Base-by-base conservation (phyloP, 106 monocot genomes). In the Platanthera guangdongensis region DNA sequence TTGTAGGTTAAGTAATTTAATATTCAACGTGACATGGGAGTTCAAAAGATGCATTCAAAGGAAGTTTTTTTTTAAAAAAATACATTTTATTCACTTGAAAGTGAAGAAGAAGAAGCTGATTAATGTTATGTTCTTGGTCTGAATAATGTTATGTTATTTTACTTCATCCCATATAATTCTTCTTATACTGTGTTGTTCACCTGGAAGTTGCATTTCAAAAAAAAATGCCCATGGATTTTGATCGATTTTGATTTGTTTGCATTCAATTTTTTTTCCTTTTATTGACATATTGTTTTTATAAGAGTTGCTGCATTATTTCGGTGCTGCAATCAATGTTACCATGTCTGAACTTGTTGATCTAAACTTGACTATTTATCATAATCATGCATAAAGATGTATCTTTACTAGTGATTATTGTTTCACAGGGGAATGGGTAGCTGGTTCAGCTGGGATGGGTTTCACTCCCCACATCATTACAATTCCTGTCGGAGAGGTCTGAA, bases 371-470 rank as follows among this genome's bases (percentile, higher is more conserved):
- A 11, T 65, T 65, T 30, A 30, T 65, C 32, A 32, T 32, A 10
- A 11, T 30, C 32, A 10, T 32, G 4, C 32, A 0, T 65, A 32
- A 11, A 30, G 11, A 2, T 15, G 8, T 70, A 2, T 39, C 47
- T 15, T 16, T 8, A 70, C 15, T 47, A 47, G 2, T 70, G 13
- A 70, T 47, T 70, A 16, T 16, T n/a, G 50, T 59, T 59, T n/a
- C 50, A 65, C 28, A 95, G 95, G 92, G 25, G 88, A 88, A 84
- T 90, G 85, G 91, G 57, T 90, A 53, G 79, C 81, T 75, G 82
- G 86, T 52, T 88, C 95, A 8, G 89, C 90, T 85, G 90, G 95
- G 77, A 86, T 80, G 75, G 88, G 92, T 53, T 92, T 95, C 80
- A 95, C 86, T 60, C 88, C 95, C 16, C 92, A 92, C 83, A 69